phyloP scores from a whole-genome alignment of 2,329 filamentous ascomycete species.

The Botrytis paeoniae region DNA sequence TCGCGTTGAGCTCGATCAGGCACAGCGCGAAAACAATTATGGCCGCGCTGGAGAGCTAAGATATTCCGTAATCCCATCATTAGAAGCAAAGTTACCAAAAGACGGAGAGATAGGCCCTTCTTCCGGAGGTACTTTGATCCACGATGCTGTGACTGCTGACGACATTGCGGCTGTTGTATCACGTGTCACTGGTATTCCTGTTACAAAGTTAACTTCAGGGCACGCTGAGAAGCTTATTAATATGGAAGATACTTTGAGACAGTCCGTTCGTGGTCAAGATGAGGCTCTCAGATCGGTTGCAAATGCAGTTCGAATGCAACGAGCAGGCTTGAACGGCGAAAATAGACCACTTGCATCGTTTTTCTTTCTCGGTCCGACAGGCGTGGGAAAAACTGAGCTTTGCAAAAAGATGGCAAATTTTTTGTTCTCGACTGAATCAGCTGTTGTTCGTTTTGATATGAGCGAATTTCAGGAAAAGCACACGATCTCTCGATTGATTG shows the following conservation, averaged over 20 bases:
- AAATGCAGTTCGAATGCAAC: slow-evolving; percentile 89
- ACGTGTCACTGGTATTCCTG: slow-evolving; percentile 76
- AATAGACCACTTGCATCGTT: slow-evolving; percentile 90
- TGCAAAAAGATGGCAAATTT: slow-evolving; percentile 95
- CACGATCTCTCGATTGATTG: slow-evolving; percentile 88
- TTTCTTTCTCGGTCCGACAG: slow-evolving; percentile 96
- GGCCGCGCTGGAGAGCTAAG: slow-evolving; percentile 85
- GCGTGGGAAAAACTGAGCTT: slow-evolving; percentile 94
- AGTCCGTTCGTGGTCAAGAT: slow-evolving; percentile 87
- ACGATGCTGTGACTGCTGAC: slow-evolving; percentile 92
- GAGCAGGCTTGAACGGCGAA: slow-evolving; percentile 86
- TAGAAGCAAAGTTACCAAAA: slow-evolving; percentile 76
- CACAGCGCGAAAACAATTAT: slow-evolving; percentile 80
- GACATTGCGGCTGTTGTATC: slow-evolving; percentile 93
- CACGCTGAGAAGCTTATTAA: slow-evolving; percentile 92
- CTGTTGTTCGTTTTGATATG: slow-evolving; percentile 96
- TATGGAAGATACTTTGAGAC: slow-evolving; percentile 86
- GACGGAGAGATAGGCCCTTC: slow-evolving; percentile 52
- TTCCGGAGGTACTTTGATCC: slow-evolving; percentile 60
- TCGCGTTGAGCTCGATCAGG: slow-evolving; percentile 79
- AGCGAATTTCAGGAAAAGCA: slow-evolving; percentile 97
- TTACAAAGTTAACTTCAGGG: slow-evolving; percentile 86
- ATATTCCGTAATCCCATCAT: slow-evolving; percentile 78
- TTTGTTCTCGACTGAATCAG: slow-evolving; percentile 86
- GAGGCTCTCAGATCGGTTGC: slow-evolving; percentile 89